phyloP scores from a whole-genome alignment of 2,329 filamentous ascomycete species.

The Venturia aucupariae region DNA sequence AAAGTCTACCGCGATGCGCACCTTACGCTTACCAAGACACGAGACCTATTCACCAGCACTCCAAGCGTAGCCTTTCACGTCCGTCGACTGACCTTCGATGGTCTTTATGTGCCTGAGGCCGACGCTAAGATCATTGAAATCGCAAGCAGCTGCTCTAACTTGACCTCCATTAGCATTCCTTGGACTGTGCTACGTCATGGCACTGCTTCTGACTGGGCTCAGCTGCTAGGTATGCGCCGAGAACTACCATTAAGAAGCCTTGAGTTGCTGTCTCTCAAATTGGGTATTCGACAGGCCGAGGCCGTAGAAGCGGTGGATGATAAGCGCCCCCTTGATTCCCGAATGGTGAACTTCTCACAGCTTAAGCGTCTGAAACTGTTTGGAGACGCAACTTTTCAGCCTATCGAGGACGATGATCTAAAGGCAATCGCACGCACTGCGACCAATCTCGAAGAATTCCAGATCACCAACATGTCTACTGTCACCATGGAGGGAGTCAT shows the following conservation, averaged over 20 bases:
- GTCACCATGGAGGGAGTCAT: slow-evolving; percentile 45
- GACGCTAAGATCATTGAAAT: slow-evolving; percentile 41
- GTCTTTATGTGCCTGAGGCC: slow-evolving; percentile 43
- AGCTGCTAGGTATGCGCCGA: slow-evolving; percentile 33
- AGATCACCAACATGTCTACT: slow-evolving; percentile 44
- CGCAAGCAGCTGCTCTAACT: slow-evolving; percentile 37
- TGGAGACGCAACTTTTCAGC: slow-evolving; percentile 44
- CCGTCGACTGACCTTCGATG: slow-evolving; percentile 46
- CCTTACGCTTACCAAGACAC: slow-evolving; percentile 38
- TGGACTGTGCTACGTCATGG: slow-evolving; percentile 45
- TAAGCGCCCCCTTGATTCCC: slow-evolving; percentile 34
- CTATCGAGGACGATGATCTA: slow-evolving; percentile 42
- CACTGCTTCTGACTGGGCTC: slow-evolving; percentile 38
- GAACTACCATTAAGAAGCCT: slow-evolving; percentile 39
- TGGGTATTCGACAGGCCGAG: slow-evolving; percentile 36
- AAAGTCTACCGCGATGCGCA: slow-evolving; percentile 46
- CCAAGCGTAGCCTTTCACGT: slow-evolving; percentile 40
- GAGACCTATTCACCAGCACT: slow-evolving; percentile 35
- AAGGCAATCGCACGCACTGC: slow-evolving; percentile 42
- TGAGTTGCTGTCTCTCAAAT: slow-evolving; percentile 42
- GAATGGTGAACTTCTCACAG: slow-evolving; percentile 38
- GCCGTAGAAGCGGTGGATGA: slow-evolving; percentile 33
- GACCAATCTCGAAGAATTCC: slow-evolving; percentile 42
- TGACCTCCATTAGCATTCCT: slow-evolving; percentile 41
- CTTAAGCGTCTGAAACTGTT: slow-evolving; percentile 45